A percentile compares a stretch with the other conserved stretches of the same genome.
phyloP scores from a whole-genome alignment of 805 yeast species.

The Yarrowia sp. region DNA sequence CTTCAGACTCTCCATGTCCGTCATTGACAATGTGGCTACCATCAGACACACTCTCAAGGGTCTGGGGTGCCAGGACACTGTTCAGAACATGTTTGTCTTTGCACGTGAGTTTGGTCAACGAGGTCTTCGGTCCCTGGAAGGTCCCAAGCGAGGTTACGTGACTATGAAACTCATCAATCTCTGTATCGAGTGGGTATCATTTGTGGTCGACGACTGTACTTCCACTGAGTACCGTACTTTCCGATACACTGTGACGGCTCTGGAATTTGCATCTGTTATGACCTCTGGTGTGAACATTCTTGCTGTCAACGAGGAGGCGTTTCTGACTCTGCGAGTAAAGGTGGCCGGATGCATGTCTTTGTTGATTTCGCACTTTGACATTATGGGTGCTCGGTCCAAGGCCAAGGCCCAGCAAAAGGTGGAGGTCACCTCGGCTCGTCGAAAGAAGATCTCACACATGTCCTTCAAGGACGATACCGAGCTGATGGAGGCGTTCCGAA shows the following conservation, averaged over 20 bases:
- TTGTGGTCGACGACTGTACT: slow-evolving; percentile 91
- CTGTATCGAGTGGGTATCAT: slow-evolving; percentile 89
- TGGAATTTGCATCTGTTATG: slow-evolving; percentile 95
- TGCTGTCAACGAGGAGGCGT: slow-evolving; percentile 78
- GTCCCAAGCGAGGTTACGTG: slow-evolving; percentile 68
- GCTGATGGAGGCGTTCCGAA: slow-evolving; percentile 63
- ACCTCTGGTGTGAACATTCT: slow-evolving; percentile 88
- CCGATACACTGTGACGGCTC: slow-evolving; percentile 94
- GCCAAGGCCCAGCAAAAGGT: slow-evolving; percentile 59
- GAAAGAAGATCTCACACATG: slow-evolving; percentile 50
- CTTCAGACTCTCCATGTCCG: slow-evolving; percentile 69
- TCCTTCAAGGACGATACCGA: slow-evolving; percentile 63
- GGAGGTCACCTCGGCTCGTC: slow-evolving; percentile 46
- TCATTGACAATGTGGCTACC: slow-evolving; percentile 65
- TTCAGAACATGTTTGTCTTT: slow-evolving; percentile 75
- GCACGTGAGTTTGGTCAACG: slow-evolving; percentile 83
- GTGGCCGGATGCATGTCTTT: slow-evolving; percentile 95
- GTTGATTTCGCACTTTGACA: slow-evolving; percentile 93
- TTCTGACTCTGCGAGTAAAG: slow-evolving; percentile 70
- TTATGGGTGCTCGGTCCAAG: slow-evolving; percentile 95
- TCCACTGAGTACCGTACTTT: slow-evolving; percentile 92
- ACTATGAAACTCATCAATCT: slow-evolving; percentile 74
- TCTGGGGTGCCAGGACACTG: slow-evolving; percentile 74
- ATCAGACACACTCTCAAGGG: slow-evolving; percentile 61
- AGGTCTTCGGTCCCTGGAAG: slow-evolving; percentile 68